These are phyloP conservation scores for Ceratocystis destructans DNA, from an alignment of 2,329 filamentous ascomycete species.

Conservation along the genomic window DNA sequence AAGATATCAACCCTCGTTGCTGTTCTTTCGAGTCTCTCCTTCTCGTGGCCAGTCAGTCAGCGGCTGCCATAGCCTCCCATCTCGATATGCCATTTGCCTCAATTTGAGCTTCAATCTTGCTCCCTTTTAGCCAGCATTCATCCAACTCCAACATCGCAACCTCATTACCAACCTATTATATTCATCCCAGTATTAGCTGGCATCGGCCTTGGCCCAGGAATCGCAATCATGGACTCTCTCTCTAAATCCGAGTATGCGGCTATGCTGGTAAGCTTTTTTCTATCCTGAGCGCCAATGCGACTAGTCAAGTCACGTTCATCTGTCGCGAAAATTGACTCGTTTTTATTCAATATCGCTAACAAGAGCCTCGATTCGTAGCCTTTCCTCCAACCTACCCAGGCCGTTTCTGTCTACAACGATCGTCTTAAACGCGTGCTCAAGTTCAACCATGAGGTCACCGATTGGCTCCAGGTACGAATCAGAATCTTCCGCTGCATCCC, in stretches of 20 bases:
- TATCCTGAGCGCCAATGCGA: background rate
- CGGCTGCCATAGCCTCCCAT: background rate
- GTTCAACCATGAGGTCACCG: conserved; percentile 80
- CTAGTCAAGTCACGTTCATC: background rate
- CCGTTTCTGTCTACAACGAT: conserved; percentile 68
- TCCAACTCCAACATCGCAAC: background rate
- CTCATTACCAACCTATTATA: background rate
- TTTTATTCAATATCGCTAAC: background rate
- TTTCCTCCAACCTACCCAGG: conserved; percentile 66
- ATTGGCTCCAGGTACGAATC: conserved; percentile 76
- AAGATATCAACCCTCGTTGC: background rate
- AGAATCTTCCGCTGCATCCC: background rate
- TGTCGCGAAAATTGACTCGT: background rate
- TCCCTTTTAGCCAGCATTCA: background rate
- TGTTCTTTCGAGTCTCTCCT: background rate
- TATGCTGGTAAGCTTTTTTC: conserved; percentile 60
- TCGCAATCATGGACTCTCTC: conserved; percentile 58
- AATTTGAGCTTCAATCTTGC: conserved; percentile 1
- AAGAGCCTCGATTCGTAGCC: conserved; percentile 39
- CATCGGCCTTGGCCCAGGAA: conserved; percentile 11
- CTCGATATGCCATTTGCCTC: conserved; percentile 9
- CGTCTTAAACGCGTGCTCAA: conserved; percentile 76
- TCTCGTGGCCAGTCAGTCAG: background rate
- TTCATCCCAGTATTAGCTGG: background rate
- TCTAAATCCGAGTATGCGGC: conserved; percentile 83